Conservation (phyloP, 306 rosid genomes). For the Purshia tridentata region DNA sequence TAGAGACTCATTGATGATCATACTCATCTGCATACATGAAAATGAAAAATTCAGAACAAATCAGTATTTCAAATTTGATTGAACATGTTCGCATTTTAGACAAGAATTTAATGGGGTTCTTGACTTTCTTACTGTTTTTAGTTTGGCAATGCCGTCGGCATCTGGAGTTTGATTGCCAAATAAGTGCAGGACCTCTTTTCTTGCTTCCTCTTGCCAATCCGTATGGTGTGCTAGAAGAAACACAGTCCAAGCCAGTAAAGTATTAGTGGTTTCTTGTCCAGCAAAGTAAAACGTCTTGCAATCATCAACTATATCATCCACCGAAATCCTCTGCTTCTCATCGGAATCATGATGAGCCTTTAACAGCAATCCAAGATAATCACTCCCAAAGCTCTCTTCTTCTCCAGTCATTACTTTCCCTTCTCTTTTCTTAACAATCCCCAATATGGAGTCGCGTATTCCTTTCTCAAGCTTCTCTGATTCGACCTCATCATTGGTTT, state of each 20-base stretch:
- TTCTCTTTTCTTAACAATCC: not conserved
- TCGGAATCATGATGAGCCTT: slow-evolving; percentile 30
- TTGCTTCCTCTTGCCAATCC: slow-evolving; percentile 36
- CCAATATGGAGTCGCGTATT: slow-evolving; percentile 11
- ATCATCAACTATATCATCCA: slow-evolving; percentile 20
- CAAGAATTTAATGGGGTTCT: no score
- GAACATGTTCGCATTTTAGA: no score
- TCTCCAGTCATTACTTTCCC: slow-evolving; percentile 7
- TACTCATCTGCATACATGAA: slow-evolving; percentile 22
- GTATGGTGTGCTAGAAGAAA: slow-evolving; percentile 28
- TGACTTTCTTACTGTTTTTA: slow-evolving; percentile 24
- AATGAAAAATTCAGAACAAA: not conserved
- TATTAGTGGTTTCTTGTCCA: slow-evolving; percentile 25
- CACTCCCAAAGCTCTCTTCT: slow-evolving; percentile 29
- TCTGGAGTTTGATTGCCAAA: slow-evolving; percentile 21
- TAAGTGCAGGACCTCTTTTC: slow-evolving; percentile 26
- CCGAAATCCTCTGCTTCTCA: slow-evolving; percentile 8
- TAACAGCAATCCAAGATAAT: slow-evolving; percentile 27
- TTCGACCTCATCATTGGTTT: slow-evolving; percentile 21
- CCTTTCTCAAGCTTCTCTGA: slow-evolving; percentile 30
- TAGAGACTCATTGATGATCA: slow-evolving; percentile 33
- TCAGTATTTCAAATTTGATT: not conserved
- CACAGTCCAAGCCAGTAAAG: slow-evolving; percentile 23
- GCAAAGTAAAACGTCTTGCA: slow-evolving; percentile 26
- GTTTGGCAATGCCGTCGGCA: slow-evolving; percentile 15